Base-by-base conservation (phyloP, 192 early-diverging fungal species). In the Gaertneriomyces sp. region DNA sequence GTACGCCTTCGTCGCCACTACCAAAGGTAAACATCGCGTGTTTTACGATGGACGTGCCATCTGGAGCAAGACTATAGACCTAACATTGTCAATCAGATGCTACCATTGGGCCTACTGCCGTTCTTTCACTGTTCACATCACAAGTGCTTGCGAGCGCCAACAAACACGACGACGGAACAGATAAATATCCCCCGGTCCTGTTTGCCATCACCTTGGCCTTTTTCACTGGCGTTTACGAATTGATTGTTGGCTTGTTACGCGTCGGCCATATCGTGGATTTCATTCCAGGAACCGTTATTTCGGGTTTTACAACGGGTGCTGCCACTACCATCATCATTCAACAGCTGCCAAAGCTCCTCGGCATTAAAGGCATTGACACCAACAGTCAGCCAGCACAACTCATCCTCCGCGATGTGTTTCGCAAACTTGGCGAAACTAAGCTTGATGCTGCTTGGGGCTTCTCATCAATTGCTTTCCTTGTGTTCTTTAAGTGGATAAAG, bases 261-360 rank as follows among this genome's bases (percentile, higher is more conserved):
- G 77, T 97, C 11, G 94, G 94, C 6, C 81, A 92, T 53, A 74
- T 95, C 39, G 87, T 95, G 45, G 89, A 94, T 65, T 94, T 95
- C 65, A 90, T 97, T 66, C 87, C 90, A 39, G 39, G 19, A 42
- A 84, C 92, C 1, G 89, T 90, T 33, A 87, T 97, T 64, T 87
- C 88, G 1, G 93, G 92, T 0, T 97, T 95, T 70, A 93, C 89
- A 64, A 84, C 92, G 2, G 93, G 93, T 7, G 88, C 89, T 17
- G 92, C 89, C 12, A 63, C 91, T 4, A 88, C 82, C 38, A 91
- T 94, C 63, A 81, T 89, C 45, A 85, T 94, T 70, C 80, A 83
- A 53, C 94, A 97, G 64, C 77, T 93, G 47, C 84, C 89, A 10
- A 83, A 81, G 17, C 79, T 94, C 50, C 76, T 95, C 66, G 92